Base-by-base conservation (phyloP, 164 flowering plant species). In the Aristolochia californica region DNA sequence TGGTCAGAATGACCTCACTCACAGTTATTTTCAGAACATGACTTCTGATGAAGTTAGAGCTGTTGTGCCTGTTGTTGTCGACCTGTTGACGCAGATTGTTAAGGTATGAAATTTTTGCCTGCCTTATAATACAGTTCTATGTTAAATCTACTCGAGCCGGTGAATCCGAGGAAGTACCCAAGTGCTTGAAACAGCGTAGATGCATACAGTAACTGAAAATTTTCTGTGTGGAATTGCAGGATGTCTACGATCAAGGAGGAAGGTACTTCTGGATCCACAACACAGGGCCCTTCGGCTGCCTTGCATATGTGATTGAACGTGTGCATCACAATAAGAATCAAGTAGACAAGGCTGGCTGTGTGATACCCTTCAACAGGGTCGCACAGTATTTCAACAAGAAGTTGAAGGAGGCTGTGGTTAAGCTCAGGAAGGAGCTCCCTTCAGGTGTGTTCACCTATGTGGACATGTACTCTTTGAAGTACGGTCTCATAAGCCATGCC, bases 251-350 rank as follows among this genome's bases (percentile, higher is more conserved):
- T 27, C 53, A 44, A 60, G 87, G 87, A 26, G 87, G 75, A 8
- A 69, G 84, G 44, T 69, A 57, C 10, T 79, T 79, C 54, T 79
- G 83, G 87, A 73, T 82, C 60, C 84, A 79, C 67, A 79, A 79
- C 52, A 82, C 87, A 4, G 84, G 87, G 0, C 82, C 83, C 7
- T 61, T 82, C 2, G 84, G 84, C 20, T 79, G 87, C 68, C 68
- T 77, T 11, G 73, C 82, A 1, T 74, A 77, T 47, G 34, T 75
- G 15, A 22, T 75, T 65, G 81, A 71, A 27, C 62, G 65, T 0
- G 18, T 70, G 10, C 55, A 44, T 2, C 26, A 74, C 58, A 69
- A 60, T 2, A 73, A 76, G 0, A 69, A 22, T 24, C 67, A 75
- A 21, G 58, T 75, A 20, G 86, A 82, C 40, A 62, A 58, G n/a